These are phyloP conservation scores for Tephrocybe sp. DNA, from an alignment of 768 basidiomycete genomes.

Conservation along the genomic window DNA sequence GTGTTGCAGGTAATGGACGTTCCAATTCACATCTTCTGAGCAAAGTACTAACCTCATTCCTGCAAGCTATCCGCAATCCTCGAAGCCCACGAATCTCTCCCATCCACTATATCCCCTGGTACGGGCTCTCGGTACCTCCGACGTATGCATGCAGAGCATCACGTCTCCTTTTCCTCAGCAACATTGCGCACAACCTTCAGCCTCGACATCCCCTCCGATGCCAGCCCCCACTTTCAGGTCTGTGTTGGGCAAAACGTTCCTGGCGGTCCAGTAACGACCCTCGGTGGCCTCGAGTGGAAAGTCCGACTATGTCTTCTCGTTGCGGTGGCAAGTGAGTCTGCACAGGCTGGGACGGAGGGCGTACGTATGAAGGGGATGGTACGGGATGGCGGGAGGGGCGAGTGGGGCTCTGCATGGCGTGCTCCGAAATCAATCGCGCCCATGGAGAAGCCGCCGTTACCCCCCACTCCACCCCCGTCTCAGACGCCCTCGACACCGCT, in stretches of 20 bases:
- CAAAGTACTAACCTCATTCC: not conserved
- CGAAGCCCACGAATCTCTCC: slow-evolving; percentile 86
- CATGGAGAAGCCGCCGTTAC: slow-evolving; percentile 44
- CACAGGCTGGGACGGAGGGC: slow-evolving; percentile 47
- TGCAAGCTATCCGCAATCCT: slow-evolving; percentile 82
- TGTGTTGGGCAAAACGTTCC: slow-evolving; percentile 40
- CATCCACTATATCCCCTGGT: slow-evolving; percentile 52
- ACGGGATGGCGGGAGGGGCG: slow-evolving; percentile 59
- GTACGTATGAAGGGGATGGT: slow-evolving; percentile 53
- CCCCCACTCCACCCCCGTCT: slow-evolving; percentile 15
- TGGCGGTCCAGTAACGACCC: slow-evolving; percentile 18
- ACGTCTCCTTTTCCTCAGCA: slow-evolving; percentile 71
- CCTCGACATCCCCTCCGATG: slow-evolving; percentile 91
- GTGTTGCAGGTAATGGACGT: slow-evolving; percentile 71
- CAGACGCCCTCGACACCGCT: slow-evolving; percentile 19
- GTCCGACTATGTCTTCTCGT: slow-evolving; percentile 87
- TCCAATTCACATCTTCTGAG: not conserved
- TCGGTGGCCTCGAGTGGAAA: slow-evolving; percentile 89
- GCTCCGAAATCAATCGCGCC: slow-evolving; percentile 61
- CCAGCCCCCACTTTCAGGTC: slow-evolving; percentile 82
- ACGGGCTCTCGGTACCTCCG: slow-evolving; percentile 49
- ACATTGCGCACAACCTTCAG: slow-evolving; percentile 81
- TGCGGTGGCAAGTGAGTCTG: slow-evolving; percentile 52
- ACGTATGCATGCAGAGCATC: slow-evolving; percentile 84
- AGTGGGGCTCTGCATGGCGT: slow-evolving; percentile 72